Percentiles rank a stretch among this genome's conserved stretches.
Conservation (phyloP, 2,329 filamentous ascomycete genomes). For the Colletotrichum melonis region DNA sequence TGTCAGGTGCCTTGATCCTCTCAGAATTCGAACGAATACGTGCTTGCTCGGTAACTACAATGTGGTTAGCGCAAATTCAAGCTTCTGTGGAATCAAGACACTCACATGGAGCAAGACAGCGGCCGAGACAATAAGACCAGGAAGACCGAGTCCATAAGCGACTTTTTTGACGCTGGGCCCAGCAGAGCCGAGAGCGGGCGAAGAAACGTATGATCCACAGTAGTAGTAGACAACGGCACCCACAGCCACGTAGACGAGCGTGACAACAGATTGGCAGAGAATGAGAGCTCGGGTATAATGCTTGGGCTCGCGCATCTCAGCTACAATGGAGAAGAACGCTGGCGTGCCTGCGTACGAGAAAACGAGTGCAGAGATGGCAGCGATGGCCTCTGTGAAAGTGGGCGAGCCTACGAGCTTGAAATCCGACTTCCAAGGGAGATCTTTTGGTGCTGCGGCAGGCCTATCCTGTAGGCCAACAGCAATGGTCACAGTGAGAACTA, state of each 20-base stretch:
- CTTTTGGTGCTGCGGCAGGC: conserved; percentile 39
- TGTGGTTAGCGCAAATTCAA: background rate
- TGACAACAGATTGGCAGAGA: conserved; percentile 41
- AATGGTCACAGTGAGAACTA: conserved; percentile 43
- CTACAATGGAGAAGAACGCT: conserved; percentile 46
- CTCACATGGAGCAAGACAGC: conserved; percentile 43
- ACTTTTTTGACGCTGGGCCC: conserved; percentile 54
- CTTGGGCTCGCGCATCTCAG: conserved; percentile 48
- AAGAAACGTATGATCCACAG: conserved; percentile 57
- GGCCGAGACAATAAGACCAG: conserved; percentile 42
- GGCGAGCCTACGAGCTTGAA: conserved; percentile 44
- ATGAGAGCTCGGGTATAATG: conserved; percentile 43
- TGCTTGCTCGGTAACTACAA: conserved; percentile 41
- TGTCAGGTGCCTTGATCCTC: conserved; percentile 43
- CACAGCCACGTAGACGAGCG: conserved; percentile 47
- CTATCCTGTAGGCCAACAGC: conserved; percentile 44
- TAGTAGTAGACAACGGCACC: conserved; percentile 56
- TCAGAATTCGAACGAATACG: conserved; percentile 44
- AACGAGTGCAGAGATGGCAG: conserved; percentile 46
- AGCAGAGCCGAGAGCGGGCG: conserved; percentile 58
- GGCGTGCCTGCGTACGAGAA: conserved; percentile 52
- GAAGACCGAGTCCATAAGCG: conserved; percentile 52
- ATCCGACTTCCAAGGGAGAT: conserved; percentile 40
- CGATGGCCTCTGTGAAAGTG: conserved; percentile 43
- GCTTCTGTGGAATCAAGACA: background rate